Evolutionary conservation across 1,139 yeast species (phyloP).

Genomic region (Blastobotrys illinoisensis): DNA sequence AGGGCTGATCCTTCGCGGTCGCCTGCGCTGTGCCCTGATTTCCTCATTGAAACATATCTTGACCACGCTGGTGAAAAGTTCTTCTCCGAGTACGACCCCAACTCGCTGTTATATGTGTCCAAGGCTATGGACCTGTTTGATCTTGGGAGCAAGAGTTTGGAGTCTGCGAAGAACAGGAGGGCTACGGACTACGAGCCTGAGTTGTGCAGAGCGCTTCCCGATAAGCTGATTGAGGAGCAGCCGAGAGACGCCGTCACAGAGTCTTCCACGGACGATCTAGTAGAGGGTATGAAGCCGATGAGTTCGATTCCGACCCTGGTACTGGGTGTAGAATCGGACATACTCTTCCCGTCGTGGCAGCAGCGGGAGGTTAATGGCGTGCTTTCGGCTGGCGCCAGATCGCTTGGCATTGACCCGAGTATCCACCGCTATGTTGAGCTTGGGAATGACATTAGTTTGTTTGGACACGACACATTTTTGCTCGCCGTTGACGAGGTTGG

Average conservation of each 20-base stretch:
- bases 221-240: slow-evolving; percentile 52
- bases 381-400: slow-evolving; percentile 41
- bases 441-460: slow-evolving; percentile 67
- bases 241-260: slow-evolving; percentile 24
- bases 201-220: slow-evolving; percentile 43
- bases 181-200: slow-evolving; percentile 18
- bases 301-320: slow-evolving; percentile 65
- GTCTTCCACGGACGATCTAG: slow-evolving; percentile 42
- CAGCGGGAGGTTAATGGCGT: slow-evolving; percentile 74
- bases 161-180: slow-evolving; percentile 40
- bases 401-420: slow-evolving; percentile 28
- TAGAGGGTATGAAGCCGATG: slow-evolving; percentile 58
- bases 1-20: slow-evolving; percentile 73
- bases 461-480: slow-evolving; percentile 88
- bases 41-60: slow-evolving; percentile 81
- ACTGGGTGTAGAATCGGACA: slow-evolving; percentile 88
- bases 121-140: slow-evolving; percentile 96
- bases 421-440: slow-evolving; percentile 61
- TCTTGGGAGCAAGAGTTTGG: slow-evolving; percentile 50
- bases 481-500: slow-evolving; percentile 78
- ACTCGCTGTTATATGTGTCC: slow-evolving; percentile 77
- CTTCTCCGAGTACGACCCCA: slow-evolving; percentile 86
- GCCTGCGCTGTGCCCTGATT: slow-evolving; percentile 91
- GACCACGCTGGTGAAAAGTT: slow-evolving; percentile 96
- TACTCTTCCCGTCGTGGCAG: slow-evolving; percentile 91